Conservation (phyloP, 495 filamentous ascomycete genomes). For the Aspergillus kassunensis region DNA sequence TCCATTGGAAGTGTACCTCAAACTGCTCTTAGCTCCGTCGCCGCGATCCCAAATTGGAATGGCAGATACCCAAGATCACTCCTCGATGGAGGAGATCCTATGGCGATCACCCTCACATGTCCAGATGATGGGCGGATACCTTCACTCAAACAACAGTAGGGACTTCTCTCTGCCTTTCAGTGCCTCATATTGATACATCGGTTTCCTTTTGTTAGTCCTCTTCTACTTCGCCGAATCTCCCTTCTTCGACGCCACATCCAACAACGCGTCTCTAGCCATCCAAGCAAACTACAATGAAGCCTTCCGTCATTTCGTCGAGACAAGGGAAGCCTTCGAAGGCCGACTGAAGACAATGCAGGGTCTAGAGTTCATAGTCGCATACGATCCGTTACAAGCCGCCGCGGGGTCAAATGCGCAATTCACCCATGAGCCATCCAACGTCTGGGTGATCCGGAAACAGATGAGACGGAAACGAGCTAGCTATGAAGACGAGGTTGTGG, state of each 20-base stretch:
- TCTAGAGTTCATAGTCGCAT: constrained; percentile 74
- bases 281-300: constrained; percentile 75
- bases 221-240: constrained; percentile 88
- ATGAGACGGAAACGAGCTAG: constrained; percentile 56
- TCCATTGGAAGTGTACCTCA: too few species aligned
- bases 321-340: constrained; percentile 74
- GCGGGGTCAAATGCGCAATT: constrained; percentile 57
- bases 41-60: constrained; percentile 7
- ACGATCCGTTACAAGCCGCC: constrained; percentile 63
- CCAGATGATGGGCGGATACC: constrained; percentile 54
- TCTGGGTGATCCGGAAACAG: constrained; percentile 95
- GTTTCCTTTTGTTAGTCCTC: constrained; percentile 49
- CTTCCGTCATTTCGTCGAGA: constrained; percentile 57
- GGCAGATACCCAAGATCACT: constrained; percentile 48
- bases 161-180: neutral
- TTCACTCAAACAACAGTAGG: constrained; percentile 49
- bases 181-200: neutral
- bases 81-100: constrained; percentile 70
- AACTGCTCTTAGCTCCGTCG: too few species aligned
- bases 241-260: constrained; percentile 86
- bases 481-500: constrained; percentile 62
- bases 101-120: constrained; percentile 61
- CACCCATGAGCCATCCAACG: constrained; percentile 53
- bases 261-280: constrained; percentile 72
- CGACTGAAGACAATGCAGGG: constrained; percentile 75